Evolutionary conservation across 1,284 basidiomycete species (phyloP), one percentile per base, ranked within the genome.

Genomic region (Ganoderma sinense): DNA sequence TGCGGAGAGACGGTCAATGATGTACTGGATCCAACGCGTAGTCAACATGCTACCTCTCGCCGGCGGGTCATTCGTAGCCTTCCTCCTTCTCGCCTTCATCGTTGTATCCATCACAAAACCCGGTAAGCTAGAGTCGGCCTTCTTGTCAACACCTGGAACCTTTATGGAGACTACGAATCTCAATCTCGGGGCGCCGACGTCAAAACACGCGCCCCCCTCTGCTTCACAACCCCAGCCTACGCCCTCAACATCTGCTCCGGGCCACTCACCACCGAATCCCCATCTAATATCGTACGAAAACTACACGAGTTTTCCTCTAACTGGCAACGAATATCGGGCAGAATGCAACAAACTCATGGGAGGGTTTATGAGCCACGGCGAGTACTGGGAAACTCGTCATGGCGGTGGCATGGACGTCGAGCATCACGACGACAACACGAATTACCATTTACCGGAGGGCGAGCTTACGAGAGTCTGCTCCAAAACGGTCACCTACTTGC

Each of bases 401-500:
- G 74, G 58, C 69, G 76, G 67, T 14, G 78, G 36, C 71, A 58
- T 82, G 74, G 89, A 91, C 74, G 88, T 89, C 7, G 69, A 77
- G 18, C 89, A 91, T 74, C 77, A 81, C 41, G 81, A 86, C 67
- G 80, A 83, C 59, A 72, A 76, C 31, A 74, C 78, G 4, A 76
- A 80, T 62, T 79, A 82, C 64, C 74, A 75, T 58, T 67, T 78
- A 41, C 77, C 80, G 5, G 80, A 82, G 61, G 81, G 78, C 39
- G 77, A 78, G 66, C 71, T 61, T 10, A 78, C 77, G n/a, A 73
- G 77, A 20, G 78, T 87, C 20, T 92, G 91, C 79, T 81, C 78
- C 18, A 88, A 84, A 68, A 90, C 88, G 0, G 87, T 92, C 73
- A 92, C 91, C 0, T 93, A 92, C 75, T 85, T 91, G 86, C 81